phyloP scores from a whole-genome alignment of 345 rosid species.

The Euphorbia tirucalli region DNA sequence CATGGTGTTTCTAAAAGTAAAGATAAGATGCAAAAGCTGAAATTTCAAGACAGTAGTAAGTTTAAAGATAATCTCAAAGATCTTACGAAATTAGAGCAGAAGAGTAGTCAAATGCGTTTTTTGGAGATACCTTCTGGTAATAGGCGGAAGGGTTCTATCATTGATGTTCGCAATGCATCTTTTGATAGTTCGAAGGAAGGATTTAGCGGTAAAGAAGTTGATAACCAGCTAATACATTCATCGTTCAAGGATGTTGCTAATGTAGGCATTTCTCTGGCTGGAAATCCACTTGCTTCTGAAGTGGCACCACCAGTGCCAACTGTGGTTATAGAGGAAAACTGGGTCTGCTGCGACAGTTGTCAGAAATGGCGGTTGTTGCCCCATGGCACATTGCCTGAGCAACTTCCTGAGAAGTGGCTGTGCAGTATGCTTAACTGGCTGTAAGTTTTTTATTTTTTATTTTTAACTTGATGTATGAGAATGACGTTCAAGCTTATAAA shows the following conservation, averaged over 20 bases:
- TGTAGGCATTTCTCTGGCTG: conserved; percentile 21
- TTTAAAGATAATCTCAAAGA: conserved; percentile 24
- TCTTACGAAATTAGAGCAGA: conserved; percentile 24
- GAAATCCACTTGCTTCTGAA: conserved; percentile 30
- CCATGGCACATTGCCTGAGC: conserved; percentile 37
- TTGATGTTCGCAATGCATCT: conserved; percentile 22
- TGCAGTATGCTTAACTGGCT: conserved; percentile 82
- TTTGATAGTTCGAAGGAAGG: conserved; percentile 33
- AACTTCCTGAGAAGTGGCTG: conserved; percentile 68
- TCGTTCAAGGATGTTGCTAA: conserved; percentile 29
- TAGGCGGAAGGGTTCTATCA: conserved; percentile 26
- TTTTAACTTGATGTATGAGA: neutral
- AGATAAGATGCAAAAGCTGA: conserved; percentile 26
- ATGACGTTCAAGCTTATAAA: neutral
- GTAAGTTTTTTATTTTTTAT: conserved; percentile 50
- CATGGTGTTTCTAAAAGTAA: conserved; percentile 28
- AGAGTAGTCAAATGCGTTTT: neutral
- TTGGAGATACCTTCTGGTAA: conserved; percentile 24
- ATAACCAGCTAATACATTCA: conserved; percentile 24
- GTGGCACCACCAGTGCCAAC: conserved; percentile 31
- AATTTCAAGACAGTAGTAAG: conserved; percentile 31
- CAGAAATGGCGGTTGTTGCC: conserved; percentile 74
- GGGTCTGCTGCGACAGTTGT: conserved; percentile 70
- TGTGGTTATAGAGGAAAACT: conserved; percentile 35
- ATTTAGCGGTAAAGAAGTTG: conserved; percentile 25